These are phyloP conservation scores for Aspergillus jensenii DNA, from an alignment of 2,329 filamentous ascomycete genomes.

Conservation along the genomic window DNA sequence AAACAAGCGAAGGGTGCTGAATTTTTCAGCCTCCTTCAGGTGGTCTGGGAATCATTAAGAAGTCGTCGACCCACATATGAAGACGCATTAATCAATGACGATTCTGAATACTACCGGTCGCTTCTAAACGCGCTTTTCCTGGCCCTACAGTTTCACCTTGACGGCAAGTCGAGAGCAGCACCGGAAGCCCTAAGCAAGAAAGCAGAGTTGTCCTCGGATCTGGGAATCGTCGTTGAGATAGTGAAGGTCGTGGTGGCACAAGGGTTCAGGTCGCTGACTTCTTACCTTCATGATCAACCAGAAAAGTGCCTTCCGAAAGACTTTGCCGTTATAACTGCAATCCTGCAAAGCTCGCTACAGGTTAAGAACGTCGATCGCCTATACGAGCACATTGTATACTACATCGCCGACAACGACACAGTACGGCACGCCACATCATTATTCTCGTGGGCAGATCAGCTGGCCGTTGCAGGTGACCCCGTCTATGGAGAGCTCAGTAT, in stretches of 20 bases:
- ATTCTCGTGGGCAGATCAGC: constrained; percentile 89
- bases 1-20: constrained; percentile 50
- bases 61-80: constrained; percentile 59
- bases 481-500: constrained; percentile 92
- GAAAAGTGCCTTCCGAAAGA: constrained; percentile 70
- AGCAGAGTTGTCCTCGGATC: constrained; percentile 40
- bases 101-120: constrained; percentile 74
- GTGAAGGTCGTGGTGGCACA: constrained; percentile 75
- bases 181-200: constrained; percentile 37
- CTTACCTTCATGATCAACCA: constrained; percentile 75
- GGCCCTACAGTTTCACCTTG: constrained; percentile 59
- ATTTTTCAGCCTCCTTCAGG: constrained; percentile 55
- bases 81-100: constrained; percentile 54
- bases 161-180: constrained; percentile 32
- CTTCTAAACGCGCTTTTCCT: constrained; percentile 85
- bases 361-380: constrained; percentile 74
- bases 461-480: constrained; percentile 76
- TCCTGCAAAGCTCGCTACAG: constrained; percentile 79
- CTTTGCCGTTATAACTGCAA: constrained; percentile 80
- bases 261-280: constrained; percentile 79
- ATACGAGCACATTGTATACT: constrained; percentile 68
- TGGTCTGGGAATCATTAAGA: constrained; percentile 62
- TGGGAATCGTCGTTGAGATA: constrained; percentile 72
- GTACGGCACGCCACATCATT: constrained; percentile 80
- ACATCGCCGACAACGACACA: constrained; percentile 65